Base-by-base conservation (phyloP, 768 basidiomycete genomes). In the Tephrocybe sp. region DNA sequence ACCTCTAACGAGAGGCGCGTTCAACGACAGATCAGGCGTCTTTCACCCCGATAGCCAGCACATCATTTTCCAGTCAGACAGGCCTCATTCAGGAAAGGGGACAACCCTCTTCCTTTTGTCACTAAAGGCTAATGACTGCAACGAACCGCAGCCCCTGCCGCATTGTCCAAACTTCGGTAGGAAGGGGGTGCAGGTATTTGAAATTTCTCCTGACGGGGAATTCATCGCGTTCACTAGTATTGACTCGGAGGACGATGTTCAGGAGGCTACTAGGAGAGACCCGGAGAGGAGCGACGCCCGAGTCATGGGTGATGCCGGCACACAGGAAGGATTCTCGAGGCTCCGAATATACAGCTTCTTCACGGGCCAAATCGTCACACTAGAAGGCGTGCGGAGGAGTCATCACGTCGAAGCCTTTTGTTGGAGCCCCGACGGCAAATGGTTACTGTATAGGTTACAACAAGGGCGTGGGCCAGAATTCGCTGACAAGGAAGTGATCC, bases 351-450 rank as follows among this genome's bases (percentile, higher is more conserved):
- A 64, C 49, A 48, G 53, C 30, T 64, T 65, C 44, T 51, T 48
- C 22, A 64, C 60, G 13, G 52, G 57, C n/a, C 43, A 58, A 34
- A 56, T 61, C 23, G 52, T 44, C 30, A 50, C 57, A 23, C 11
- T 63, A 12, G 41, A 59, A 31, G 57, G 58, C 9, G 45, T 65
- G 4, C 59, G 61, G 16, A 48, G 47, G 15, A 63, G 64, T 48
- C 47, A 57, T 43, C 61, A 68, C 36, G 54, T 68, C 6, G 69
- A 70, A 57, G 59, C 58, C 42, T 60, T 59, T 33, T 60, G 65
- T 21, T 70, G 67, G 66, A 64, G 64, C 47, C 60, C 66, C 24
- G 60, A 67, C 52, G 63, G 67, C 49, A 58, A 54, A 22, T 52
- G 61, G 31, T 25, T 70, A 16, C 50, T 69, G 29, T 70, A 67